Conservation (phyloP, 352 stramenopile species). For the Pythium utonaiense region DNA sequence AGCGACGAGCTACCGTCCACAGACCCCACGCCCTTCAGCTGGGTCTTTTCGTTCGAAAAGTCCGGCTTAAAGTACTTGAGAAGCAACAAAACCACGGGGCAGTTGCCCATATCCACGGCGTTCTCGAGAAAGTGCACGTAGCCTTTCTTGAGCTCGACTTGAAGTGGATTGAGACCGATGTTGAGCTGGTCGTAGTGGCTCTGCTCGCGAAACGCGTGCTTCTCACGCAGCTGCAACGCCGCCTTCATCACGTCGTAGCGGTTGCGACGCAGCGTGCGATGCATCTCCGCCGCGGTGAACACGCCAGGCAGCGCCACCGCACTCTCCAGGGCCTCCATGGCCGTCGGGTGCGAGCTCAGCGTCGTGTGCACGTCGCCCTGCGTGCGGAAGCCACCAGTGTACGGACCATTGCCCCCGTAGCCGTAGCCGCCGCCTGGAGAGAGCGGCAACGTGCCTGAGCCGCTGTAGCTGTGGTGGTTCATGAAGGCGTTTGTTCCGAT, state of each 20-base stretch:
- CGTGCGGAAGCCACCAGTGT: constrained; percentile 29
- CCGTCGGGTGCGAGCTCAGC: constrained; percentile 32
- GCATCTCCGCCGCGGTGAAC: constrained; percentile 50
- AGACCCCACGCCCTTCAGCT: constrained; percentile 45
- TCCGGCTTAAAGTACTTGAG: constrained; percentile 61
- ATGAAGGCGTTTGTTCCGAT: background rate
- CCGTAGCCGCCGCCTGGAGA: constrained; percentile 2
- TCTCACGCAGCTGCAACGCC: constrained; percentile 66
- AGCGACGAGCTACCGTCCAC: constrained; percentile 62
- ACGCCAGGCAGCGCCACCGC: constrained; percentile 62
- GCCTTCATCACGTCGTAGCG: constrained; percentile 63
- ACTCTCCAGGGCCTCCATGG: constrained; percentile 60
- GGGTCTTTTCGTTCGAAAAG: constrained; percentile 55
- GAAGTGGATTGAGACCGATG: constrained; percentile 50
- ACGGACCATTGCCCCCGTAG: constrained; percentile 2
- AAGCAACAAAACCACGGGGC: constrained; percentile 55
- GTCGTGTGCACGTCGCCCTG: constrained; percentile 31
- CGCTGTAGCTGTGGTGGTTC: background rate
- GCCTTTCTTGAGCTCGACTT: constrained; percentile 66
- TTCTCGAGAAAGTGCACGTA: constrained; percentile 72
- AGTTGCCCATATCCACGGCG: constrained; percentile 43
- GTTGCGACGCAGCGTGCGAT: constrained; percentile 59
- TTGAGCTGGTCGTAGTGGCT: constrained; percentile 58
- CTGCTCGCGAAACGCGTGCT: constrained; percentile 45
- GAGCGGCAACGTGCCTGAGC: too few relatives aligned